Base-by-base conservation (phyloP, 2,329 filamentous ascomycete species). In the Sclerotinia minor region DNA sequence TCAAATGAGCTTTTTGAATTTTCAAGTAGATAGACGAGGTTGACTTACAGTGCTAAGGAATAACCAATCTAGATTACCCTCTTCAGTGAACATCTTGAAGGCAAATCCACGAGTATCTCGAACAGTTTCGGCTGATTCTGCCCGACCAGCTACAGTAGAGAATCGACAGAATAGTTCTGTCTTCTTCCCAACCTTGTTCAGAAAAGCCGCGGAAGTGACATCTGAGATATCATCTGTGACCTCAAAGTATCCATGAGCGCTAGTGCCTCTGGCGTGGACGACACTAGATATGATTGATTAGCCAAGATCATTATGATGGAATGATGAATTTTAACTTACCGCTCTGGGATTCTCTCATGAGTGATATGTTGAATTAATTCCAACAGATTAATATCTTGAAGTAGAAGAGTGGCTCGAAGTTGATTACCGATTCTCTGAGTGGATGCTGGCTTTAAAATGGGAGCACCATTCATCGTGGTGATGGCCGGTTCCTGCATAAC, bases 21-120 rank as follows among this genome's bases (percentile, higher is more conserved):
- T 17, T 26, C 3, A n/a, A 9, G 19, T 24, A 9, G 59, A 88
- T 81, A 17, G 91, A 75, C 79, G 92, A 92, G 81, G 92, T 92
- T 8, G 91, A 85, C 0, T 89, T 89, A 0, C 35, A 19, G 47
- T 64, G 29, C 45, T 64, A n/a, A 47, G 59, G 26, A 45, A 61
- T 29, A 44, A 38, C 35, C 54, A 32, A 41, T 84, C 81, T 52
- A 79, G 77, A 68, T 83, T 84, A 1, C 83, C 83, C 63, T 84
- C 79, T 57, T 81, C 79, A 0, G 83, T 84, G 72, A 79, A 83
- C 69, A 84, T 79, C 71, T 84, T 84, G 69, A 84, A 74, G 2
- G 81, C 79, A 69, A 78, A 84, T 1, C 83, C 83, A 64, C 81
- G 78, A 58, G 82, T 76, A 75, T 84, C 82, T 32, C 82, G 76